Evolutionary conservation across 2,329 filamentous ascomycete species (phyloP).

Genomic region (Dactylonectria estremocensis): DNA sequence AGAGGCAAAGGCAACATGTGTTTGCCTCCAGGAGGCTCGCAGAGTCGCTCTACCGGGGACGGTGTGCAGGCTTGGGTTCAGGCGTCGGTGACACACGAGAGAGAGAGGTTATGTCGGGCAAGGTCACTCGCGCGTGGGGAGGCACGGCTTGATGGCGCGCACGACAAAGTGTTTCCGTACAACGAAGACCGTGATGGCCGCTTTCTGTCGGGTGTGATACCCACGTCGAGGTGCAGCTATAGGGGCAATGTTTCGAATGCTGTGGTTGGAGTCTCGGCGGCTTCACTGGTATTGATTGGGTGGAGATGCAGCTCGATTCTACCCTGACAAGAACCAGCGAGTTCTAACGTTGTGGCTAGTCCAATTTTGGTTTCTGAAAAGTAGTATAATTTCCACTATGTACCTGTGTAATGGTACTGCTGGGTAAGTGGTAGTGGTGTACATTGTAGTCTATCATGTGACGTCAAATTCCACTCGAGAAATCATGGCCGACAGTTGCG

Average conservation of each 20-base stretch:
- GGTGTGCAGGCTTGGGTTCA: slow-evolving; percentile 1
- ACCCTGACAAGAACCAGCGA: background rate
- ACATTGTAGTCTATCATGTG: too few relatives aligned
- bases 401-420: too few relatives aligned
- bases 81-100: background rate
- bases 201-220: slow-evolving; percentile 6
- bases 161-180: background rate
- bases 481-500: too few relatives aligned
- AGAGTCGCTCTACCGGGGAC: slow-evolving; percentile 20
- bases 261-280: background rate
- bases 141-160: background rate
- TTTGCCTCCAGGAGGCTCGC: slow-evolving; percentile 6
- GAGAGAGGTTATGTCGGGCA: background rate
- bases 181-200: background rate
- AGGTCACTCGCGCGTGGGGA: background rate
- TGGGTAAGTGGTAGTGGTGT: too few relatives aligned
- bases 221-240: background rate
- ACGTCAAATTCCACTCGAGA: too few relatives aligned
- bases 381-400: too few relatives aligned
- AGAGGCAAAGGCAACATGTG: slow-evolving; percentile 3
- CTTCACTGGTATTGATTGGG: background rate
- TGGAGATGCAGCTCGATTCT: background rate
- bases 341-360: background rate
- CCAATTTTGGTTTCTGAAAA: background rate
- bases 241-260: background rate